Evolutionary conservation across 352 stramenopile species (phyloP), one percentile per base, ranked within the genome.

Genomic region (Sclerospora graminicola): DNA sequence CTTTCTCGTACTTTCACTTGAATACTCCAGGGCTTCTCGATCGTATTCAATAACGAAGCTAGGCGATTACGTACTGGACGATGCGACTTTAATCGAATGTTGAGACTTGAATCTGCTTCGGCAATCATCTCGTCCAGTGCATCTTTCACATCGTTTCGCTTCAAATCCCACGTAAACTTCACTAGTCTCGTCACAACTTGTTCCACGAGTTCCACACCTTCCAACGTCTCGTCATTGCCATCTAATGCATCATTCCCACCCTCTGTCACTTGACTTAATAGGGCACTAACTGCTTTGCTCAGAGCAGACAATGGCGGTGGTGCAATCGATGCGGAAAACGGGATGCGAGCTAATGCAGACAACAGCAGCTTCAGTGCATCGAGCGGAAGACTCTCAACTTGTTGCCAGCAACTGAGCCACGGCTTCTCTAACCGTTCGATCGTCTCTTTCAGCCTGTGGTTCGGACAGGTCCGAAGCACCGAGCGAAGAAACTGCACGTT

Each of bases 21-120:
- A 29, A 93, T 77, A 0, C 45, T 64, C 82, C 82, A 93, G 0
- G 65, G 43, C 41, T 87, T 84, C 1, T 91, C 79, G 21, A 94
- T 52, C 15, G 83, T 53, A 14, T 58, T 73, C 33, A 91, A 68
- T 2, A 86, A 48, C 20, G 43, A 20, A 10, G 47, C 45, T 9
- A 94, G 48, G 15, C 63, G 60, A 30, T 42, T 29, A 6, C 73
- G 63, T 8, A 69, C 62, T 23, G 58, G 50, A 33, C 75, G 76
- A 41, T 94, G 82, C 2, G 66, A 52, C 11, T 62, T 31, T 16
- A 78, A 41, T 4, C 66, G 63, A 7, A 59, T 28, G 38, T 75
- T 70, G 4, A 89, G 26, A 16, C 54, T 51, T 1, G 32, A 19
- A 15, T 82, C 67, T 0, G 70, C 73, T 14, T 71, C 49, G 7